Evolutionary conservation across 495 filamentous ascomycete genomes (phyloP).

Genomic region (Bacidia gigantensis): DNA sequence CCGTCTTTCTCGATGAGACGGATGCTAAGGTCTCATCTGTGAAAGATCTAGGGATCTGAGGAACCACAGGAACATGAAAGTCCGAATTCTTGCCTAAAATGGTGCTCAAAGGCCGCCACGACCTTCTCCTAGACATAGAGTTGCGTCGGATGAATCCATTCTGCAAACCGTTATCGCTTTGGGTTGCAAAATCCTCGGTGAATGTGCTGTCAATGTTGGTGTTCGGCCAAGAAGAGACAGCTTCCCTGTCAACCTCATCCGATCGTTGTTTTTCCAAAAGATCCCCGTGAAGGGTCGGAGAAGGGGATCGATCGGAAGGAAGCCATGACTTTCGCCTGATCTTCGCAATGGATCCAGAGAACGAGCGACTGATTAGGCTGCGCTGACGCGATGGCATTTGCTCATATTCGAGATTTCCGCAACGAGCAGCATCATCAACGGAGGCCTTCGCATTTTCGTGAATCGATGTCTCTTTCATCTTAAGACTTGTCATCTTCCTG

Average conservation of each 20-base stretch:
- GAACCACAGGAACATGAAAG: conserved; percentile 35
- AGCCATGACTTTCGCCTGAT: conserved; percentile 58
- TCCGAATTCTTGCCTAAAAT: conserved; percentile 31
- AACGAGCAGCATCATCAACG: too few relatives aligned
- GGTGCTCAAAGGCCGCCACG: conserved; percentile 38
- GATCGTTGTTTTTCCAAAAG: conserved; percentile 15
- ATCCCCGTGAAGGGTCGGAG: conserved; percentile 34
- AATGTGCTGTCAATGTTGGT: not conserved
- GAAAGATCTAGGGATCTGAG: conserved; percentile 40
- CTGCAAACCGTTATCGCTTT: conserved; percentile 21
- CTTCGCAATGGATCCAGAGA: conserved; percentile 51
- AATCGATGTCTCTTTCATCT: too few relatives aligned
- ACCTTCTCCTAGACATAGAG: conserved; percentile 30
- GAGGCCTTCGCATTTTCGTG: too few relatives aligned
- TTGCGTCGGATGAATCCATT: conserved; percentile 23
- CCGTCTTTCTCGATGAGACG: conserved; percentile 26
- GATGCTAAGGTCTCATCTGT: conserved; percentile 44
- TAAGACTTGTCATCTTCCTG: not conserved
- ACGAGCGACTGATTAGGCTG: conserved; percentile 28
- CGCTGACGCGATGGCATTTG: not conserved
- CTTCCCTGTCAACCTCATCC: not conserved
- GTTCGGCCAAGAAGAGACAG: not conserved
- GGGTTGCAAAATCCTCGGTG: conserved; percentile 22
- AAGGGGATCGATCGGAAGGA: conserved; percentile 43
- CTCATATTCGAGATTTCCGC: not conserved